These are phyloP conservation scores for Aspergillus phoenicis DNA, from an alignment of 2,329 filamentous ascomycete species.

Conservation along the genomic window DNA sequence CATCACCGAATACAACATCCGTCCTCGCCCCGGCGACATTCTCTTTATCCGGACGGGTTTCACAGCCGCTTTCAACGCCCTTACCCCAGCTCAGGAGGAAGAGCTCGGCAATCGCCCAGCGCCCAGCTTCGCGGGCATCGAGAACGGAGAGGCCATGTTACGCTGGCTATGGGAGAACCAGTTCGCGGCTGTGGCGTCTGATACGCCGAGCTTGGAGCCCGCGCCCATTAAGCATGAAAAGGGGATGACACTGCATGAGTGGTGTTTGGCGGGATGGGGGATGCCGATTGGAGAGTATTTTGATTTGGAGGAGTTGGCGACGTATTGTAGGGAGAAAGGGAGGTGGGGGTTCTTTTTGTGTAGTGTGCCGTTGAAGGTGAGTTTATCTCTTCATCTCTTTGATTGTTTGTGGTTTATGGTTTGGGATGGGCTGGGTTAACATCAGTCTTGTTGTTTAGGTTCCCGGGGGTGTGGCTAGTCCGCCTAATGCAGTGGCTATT, in stretches of 20 bases:
- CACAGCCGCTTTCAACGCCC: constrained; percentile 47
- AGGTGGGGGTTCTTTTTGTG: constrained; percentile 54
- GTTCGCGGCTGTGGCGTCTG: constrained; percentile 60
- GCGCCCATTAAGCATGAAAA: constrained; percentile 17
- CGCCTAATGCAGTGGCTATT: constrained; percentile 50
- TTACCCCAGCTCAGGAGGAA: constrained; percentile 41
- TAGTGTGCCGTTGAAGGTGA: constrained; percentile 51
- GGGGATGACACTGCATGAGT: constrained; percentile 31
- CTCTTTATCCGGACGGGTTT: constrained; percentile 60
- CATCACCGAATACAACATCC: constrained; percentile 47
- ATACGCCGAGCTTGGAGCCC: constrained; percentile 56
- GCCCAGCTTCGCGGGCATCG: constrained; percentile 45
- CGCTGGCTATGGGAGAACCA: constrained; percentile 61
- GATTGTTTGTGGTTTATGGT: background rate
- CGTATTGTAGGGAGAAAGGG: constrained; percentile 38
- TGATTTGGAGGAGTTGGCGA: constrained; percentile 46
- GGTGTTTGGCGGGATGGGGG: constrained; percentile 52
- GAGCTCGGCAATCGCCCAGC: constrained; percentile 35
- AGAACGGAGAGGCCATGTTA: constrained; percentile 52
- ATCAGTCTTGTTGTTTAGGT: constrained; percentile 29
- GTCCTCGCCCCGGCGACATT: constrained; percentile 54
- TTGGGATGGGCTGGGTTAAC: background rate
- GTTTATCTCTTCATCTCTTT: background rate
- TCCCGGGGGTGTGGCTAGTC: constrained; percentile 50
- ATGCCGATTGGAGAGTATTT: constrained; percentile 51